Conservation (phyloP, 2,329 filamentous ascomycete species). For the Claviceps cyperi region DNA sequence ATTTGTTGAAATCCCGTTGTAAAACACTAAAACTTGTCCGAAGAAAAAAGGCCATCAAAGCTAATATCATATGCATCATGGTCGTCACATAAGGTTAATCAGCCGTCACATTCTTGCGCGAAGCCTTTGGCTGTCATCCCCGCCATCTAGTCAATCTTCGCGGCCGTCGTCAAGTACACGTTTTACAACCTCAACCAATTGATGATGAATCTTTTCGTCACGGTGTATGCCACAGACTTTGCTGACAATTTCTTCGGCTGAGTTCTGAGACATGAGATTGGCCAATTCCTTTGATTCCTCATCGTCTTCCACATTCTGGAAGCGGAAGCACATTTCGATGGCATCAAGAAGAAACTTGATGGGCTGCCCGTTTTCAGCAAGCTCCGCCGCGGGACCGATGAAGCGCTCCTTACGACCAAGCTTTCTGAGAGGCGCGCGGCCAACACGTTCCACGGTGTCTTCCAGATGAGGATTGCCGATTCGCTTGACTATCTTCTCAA, state of each 20-base stretch:
- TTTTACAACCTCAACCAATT: constrained; percentile 64
- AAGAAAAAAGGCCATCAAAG: background rate
- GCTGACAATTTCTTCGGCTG: constrained; percentile 58
- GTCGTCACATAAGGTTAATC: constrained; percentile 3
- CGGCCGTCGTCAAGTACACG: constrained; percentile 59
- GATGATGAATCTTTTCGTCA: constrained; percentile 61
- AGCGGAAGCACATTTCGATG: constrained; percentile 83
- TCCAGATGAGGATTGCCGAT: constrained; percentile 90
- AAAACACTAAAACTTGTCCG: background rate
- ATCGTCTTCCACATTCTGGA: constrained; percentile 87
- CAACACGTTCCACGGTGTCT: constrained; percentile 88
- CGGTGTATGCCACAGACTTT: constrained; percentile 72
- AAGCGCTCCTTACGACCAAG: constrained; percentile 91
- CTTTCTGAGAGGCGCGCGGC: constrained; percentile 87
- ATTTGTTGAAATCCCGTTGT: background rate
- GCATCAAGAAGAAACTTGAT: constrained; percentile 64
- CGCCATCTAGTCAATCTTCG: constrained; percentile 25
- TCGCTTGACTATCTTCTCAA: constrained; percentile 79
- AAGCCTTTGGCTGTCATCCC: background rate
- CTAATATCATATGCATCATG: constrained; percentile 5
- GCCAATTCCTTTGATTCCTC: constrained; percentile 79
- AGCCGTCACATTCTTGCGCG: constrained; percentile 4
- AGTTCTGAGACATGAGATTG: constrained; percentile 64
- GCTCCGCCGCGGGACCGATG: constrained; percentile 77
- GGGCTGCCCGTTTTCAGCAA: constrained; percentile 66